Percentiles rank a stretch among this genome's conserved stretches.
Conservation (phyloP, 1,139 yeast genomes). For the Yamadazyma jaroonii region DNA sequence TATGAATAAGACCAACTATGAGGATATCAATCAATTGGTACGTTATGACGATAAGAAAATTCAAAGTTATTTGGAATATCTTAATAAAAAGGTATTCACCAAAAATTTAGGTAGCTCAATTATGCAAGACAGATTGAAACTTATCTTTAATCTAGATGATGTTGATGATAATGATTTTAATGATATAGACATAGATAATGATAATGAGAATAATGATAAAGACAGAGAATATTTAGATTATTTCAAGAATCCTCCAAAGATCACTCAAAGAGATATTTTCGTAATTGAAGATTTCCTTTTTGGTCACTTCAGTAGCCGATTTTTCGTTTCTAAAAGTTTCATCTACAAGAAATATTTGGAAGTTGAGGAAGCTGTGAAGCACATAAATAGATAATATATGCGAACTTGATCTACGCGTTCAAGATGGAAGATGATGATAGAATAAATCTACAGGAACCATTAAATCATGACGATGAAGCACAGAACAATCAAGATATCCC, state of each 20-base stretch:
- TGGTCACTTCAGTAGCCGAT: conserved; percentile 8
- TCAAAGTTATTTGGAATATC: conserved; percentile 40
- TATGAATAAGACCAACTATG: conserved; percentile 14
- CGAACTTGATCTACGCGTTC: conserved; percentile 1
- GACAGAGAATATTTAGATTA: background rate
- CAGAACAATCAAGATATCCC: too few relatives aligned
- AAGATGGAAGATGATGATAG: background rate
- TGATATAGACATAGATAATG: conserved; percentile 2
- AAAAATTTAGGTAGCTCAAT: conserved; percentile 16
- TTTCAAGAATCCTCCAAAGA: conserved; percentile 1
- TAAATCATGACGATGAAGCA: too few relatives aligned
- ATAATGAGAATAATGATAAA: background rate
- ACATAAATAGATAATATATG: conserved; percentile 3
- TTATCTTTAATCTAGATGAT: conserved; percentile 23
- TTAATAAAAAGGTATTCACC: conserved; percentile 32
- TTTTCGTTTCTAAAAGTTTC: conserved; percentile 5
- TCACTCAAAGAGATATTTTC: conserved; percentile 9
- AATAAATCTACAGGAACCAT: too few relatives aligned
- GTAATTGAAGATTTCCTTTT: conserved; percentile 14
- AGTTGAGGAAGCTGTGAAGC: conserved; percentile 1
- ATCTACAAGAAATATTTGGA: conserved; percentile 3
- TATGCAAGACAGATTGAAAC: conserved; percentile 34
- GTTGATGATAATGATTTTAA: conserved; percentile 2
- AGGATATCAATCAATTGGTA: conserved; percentile 20
- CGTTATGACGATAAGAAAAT: conserved; percentile 40